Base-by-base conservation (phyloP, 495 filamentous ascomycete species). In the Rusavskia elegans region DNA sequence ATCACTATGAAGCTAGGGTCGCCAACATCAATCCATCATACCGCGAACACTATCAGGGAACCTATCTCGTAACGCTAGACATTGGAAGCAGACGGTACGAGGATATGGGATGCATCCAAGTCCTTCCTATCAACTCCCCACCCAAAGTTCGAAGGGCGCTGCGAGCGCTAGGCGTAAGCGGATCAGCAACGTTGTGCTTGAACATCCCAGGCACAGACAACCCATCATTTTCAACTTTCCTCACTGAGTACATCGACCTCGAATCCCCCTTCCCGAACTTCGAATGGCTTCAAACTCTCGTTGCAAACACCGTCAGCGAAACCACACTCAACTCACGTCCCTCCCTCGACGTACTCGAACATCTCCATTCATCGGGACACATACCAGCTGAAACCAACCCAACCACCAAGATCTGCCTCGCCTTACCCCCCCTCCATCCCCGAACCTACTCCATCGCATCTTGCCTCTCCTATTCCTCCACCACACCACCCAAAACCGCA, bases 381-480 rank as follows among this genome's bases (percentile, higher is more conserved):
- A 29, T 50, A 14, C 50, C 23, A n/a, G 11, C 32, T 23, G 25
- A 19, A 36, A 38, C 16, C 5, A 29, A 23, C 37, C 38, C 23
- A 23, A 48, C 27, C 20, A 21, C 21, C 35, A 13, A 13, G 17
- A 49, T 61, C 16, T 49, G 37, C 41, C 49, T 55, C 6, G 39
- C 42, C 20, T 58, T 64, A 50, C 58, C 55, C 20, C 49, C 53
- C 19, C 45, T 61, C 30, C 35, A 52, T 19, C 38, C 61, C 7
- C 55, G 61, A 32, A 58, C 55, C 23, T 64, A 61, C 40, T 64
- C 61, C 8, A 44, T 64, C 13, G 58, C 61, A 30, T 64, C 61
- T 14, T 55, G 50, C 5, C 46, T 19, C 14, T 39, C 38, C 8
- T 56, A 59, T 49, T 9, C 32, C 32, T 23, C 42, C 7, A 42